These are phyloP conservation scores for Monascus ruber DNA, from an alignment of 2,329 filamentous ascomycete genomes.

Conservation along the genomic window DNA sequence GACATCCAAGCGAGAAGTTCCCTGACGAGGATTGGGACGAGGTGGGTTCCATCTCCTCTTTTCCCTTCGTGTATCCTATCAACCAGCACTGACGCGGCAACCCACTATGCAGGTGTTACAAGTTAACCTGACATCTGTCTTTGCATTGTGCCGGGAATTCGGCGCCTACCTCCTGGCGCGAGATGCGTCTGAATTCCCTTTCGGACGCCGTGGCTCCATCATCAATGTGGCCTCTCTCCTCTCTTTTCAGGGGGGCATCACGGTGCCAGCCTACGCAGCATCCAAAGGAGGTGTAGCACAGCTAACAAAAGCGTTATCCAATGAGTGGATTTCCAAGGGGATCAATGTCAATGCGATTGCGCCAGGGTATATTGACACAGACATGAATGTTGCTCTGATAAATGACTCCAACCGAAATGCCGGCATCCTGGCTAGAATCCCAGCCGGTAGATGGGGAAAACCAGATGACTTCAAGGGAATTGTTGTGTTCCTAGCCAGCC, in stretches of 20 bases:
- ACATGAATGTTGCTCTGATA: constrained; percentile 81
- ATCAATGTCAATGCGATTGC: constrained; percentile 82
- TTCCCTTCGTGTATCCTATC: too few species aligned
- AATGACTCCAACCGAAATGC: constrained; percentile 57
- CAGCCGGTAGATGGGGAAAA: constrained; percentile 69
- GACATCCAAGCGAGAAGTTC: constrained; percentile 65
- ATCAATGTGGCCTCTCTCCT: constrained; percentile 78
- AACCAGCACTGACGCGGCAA: background rate
- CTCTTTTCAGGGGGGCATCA: constrained; percentile 76
- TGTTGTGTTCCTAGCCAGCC: constrained; percentile 64
- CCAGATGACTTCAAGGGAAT: constrained; percentile 84
- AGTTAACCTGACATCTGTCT: constrained; percentile 75
- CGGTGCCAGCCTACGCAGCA: constrained; percentile 77
- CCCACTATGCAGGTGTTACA: constrained; percentile 53
- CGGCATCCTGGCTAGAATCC: constrained; percentile 70
- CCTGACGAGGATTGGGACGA: constrained; percentile 67
- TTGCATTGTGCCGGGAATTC: constrained; percentile 41
- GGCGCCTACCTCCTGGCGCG: constrained; percentile 22
- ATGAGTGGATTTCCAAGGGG: constrained; percentile 73
- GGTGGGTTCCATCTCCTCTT: constrained; percentile 21
- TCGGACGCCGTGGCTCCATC: constrained; percentile 38
- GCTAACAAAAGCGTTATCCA: constrained; percentile 72
- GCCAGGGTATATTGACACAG: constrained; percentile 83
- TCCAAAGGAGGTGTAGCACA: constrained; percentile 77
- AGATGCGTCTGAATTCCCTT: constrained; percentile 15